phyloP scores from a whole-genome alignment of 352 stramenopile genomes.

The Pelagophyceae sp. region DNA sequence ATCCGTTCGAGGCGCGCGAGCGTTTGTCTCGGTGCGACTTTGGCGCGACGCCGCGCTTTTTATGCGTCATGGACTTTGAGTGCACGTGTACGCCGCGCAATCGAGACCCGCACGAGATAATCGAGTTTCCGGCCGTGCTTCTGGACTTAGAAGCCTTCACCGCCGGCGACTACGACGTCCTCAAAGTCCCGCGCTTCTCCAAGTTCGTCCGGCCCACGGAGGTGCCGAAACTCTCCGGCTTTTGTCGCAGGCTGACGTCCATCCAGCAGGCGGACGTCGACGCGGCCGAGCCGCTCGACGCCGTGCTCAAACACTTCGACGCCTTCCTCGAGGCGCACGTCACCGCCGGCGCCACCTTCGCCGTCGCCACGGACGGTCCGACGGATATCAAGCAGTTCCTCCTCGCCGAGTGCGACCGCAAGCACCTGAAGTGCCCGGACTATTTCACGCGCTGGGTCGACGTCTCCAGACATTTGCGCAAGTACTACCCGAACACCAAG shows the following conservation, averaged over 20 bases:
- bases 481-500: not conserved
- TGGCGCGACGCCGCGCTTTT: too few relatives aligned
- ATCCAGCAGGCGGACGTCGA: slow-evolving; percentile 1
- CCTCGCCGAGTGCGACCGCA: not conserved
- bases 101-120: not conserved
- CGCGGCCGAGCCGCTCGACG: not conserved
- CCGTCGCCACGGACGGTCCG: not conserved
- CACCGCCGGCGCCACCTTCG: not conserved
- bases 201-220: slow-evolving; percentile 3
- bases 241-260: not conserved
- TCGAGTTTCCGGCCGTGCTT: slow-evolving; percentile 11
- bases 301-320: not conserved
- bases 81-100: not conserved
- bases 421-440: not conserved
- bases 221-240: not conserved
- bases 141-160: not conserved
- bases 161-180: not conserved
- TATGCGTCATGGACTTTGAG: slow-evolving; percentile 14
- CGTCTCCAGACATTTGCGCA: not conserved
- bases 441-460: not conserved
- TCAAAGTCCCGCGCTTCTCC: not conserved
- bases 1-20: too few relatives aligned
- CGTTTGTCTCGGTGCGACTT: too few relatives aligned
- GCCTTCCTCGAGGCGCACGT: not conserved
- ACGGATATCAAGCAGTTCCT: not conserved